Percentiles rank a stretch among this genome's conserved stretches.
Evolutionary conservation across 1,284 basidiomycete genomes (phyloP).

Genomic region (Naganishia sp.): DNA sequence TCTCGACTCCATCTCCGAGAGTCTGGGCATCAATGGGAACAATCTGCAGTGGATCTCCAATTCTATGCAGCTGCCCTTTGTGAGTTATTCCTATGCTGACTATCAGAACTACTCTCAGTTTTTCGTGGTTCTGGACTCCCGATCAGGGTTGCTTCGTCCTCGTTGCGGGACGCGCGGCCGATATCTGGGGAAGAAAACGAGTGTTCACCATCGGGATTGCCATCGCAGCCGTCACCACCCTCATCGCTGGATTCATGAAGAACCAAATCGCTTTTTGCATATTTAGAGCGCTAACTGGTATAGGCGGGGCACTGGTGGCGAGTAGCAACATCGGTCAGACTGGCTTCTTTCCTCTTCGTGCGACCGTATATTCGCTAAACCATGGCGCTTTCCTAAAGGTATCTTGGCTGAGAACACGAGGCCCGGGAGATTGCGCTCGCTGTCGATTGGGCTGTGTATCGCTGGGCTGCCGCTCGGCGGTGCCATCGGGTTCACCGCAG

Average conservation of each 20-base stretch:
- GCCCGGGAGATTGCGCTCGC: constrained; percentile 6
- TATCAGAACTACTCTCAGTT: not conserved
- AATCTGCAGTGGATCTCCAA: constrained; percentile 18
- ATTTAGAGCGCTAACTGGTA: constrained; percentile 44
- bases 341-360: too few relatives aligned
- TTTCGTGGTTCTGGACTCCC: not conserved
- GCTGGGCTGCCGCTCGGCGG: constrained; percentile 8
- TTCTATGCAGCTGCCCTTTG: constrained; percentile 8
- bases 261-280: constrained; percentile 43
- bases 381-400: not conserved
- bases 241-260: constrained; percentile 49
- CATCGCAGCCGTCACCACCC: constrained; percentile 41
- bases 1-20: not conserved
- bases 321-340: constrained; percentile 17
- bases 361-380: not conserved
- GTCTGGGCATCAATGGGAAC: not conserved
- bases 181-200: constrained; percentile 68
- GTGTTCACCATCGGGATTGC: constrained; percentile 62
- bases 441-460: constrained; percentile 16
- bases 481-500: constrained; percentile 2
- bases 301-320: constrained; percentile 25
- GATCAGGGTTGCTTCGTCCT: constrained; percentile 69
- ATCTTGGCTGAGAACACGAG: constrained; percentile 14
- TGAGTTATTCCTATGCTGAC: not conserved
- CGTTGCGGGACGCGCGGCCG: constrained; percentile 68